phyloP scores from a whole-genome alignment of 2,329 filamentous ascomycete species.

The Aspergillus puulaauensis region DNA sequence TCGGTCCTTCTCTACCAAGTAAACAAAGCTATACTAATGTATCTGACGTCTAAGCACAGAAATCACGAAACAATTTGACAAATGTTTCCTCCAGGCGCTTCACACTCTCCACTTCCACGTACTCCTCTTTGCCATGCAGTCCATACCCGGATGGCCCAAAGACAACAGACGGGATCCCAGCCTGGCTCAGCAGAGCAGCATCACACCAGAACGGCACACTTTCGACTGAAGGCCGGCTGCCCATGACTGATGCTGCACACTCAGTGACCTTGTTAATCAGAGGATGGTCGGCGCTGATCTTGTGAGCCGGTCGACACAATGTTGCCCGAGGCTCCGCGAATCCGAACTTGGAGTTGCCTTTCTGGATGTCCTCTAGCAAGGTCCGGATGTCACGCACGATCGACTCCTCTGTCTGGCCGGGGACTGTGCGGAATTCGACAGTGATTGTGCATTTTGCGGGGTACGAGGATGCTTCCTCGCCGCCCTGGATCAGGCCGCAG shows the following conservation, averaged over 20 bases:
- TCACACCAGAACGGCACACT: constrained; percentile 51
- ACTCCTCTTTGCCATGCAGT: constrained; percentile 53
- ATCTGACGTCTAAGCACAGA: constrained; percentile 16
- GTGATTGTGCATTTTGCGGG: constrained; percentile 50
- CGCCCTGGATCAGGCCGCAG: constrained; percentile 50
- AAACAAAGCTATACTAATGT: not conserved
- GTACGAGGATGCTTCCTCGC: constrained; percentile 55
- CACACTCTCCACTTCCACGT: constrained; percentile 48
- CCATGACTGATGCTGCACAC: constrained; percentile 28
- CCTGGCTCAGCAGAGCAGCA: constrained; percentile 47
- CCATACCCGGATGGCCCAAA: constrained; percentile 52
- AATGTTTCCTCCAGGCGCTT: constrained; percentile 29
- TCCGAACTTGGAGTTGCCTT: constrained; percentile 39
- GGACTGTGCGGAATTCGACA: constrained; percentile 51
- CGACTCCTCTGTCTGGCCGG: constrained; percentile 41
- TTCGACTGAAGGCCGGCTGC: constrained; percentile 22
- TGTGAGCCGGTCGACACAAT: constrained; percentile 46
- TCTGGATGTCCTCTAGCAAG: constrained; percentile 36
- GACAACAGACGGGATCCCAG: constrained; percentile 49
- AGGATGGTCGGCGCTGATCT: constrained; percentile 42
- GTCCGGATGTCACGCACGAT: constrained; percentile 40
- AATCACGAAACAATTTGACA: constrained; percentile 18
- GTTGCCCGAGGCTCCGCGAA: constrained; percentile 41
- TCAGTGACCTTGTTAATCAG: constrained; percentile 38
- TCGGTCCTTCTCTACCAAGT: no score